Evolutionary conservation across 768 basidiomycete species (phyloP), one percentile per base, ranked within the genome.

Genomic region (Kwoniella dendrophila): DNA sequence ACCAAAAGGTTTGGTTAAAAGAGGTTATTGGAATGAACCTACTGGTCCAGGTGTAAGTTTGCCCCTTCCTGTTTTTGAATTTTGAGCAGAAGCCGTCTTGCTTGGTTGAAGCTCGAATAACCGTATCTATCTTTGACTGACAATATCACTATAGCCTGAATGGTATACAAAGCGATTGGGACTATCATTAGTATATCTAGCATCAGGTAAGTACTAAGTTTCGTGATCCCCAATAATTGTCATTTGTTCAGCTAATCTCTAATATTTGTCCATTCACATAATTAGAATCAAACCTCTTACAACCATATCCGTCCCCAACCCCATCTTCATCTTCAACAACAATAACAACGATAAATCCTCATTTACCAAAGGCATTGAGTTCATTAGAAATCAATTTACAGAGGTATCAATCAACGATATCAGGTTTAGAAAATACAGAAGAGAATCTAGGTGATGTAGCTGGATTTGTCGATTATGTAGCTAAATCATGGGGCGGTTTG

Each of bases 21-120:
- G 40, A 30, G 72, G 69, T 0, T 43, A 70, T n/a, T 64, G 63
- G 66, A 63, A 67, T 44, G 72, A 73, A 52, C 72, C 72, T 33
- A 51, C 65, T 8, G 72, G 72, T 16, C 40, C 69, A 16, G 72
- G 72, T 6, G 71, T 73, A 49, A 61, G 71, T 70, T 4, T 36
- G 11, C 22, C 11, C 0, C 33, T 38, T 56, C 18, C 30, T 27
- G 30, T 27, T 33, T 0, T 32, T 24, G 10, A 16, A 24, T 22
- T 18, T 33, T 38, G 10, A 30, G 12, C 29, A 26, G 12, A 33
- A 51, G 49, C 49, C n/a, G n/a, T n/a, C n/a, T n/a, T n/a, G n/a
- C n/a, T n/a, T n/a, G n/a, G n/a, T 51, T 12, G 49, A 24, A 6
- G 26, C 30, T 18, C 10, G 26, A 18, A 12, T n/a, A n/a, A n/a